A percentile compares a stretch with the other conserved stretches of the same genome.
phyloP scores from a whole-genome alignment of 2,329 filamentous ascomycete genomes.

The Pseudocercospora fijiensis region DNA sequence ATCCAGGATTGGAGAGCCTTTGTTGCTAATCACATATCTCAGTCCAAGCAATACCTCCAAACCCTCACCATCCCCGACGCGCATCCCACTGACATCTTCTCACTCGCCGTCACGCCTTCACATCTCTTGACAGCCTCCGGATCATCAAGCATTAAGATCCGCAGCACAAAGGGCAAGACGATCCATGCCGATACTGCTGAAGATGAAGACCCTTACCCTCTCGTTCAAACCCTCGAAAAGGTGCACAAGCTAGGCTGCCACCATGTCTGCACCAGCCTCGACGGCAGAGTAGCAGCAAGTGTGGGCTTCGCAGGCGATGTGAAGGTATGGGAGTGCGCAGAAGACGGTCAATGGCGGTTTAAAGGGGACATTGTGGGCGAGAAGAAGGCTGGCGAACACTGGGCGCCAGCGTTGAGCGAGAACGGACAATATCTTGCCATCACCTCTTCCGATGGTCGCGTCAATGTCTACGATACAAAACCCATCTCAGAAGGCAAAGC shows the following conservation, averaged over 20 bases:
- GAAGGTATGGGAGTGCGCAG: conserved; percentile 70
- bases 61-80: conserved; percentile 80
- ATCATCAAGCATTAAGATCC: conserved; percentile 75
- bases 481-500: conserved; percentile 40
- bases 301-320: conserved; percentile 88
- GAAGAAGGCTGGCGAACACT: conserved; percentile 69
- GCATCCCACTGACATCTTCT: conserved; percentile 39
- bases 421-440: conserved; percentile 83
- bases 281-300: conserved; percentile 73
- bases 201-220: conserved; percentile 58
- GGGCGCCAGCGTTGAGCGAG: conserved; percentile 82
- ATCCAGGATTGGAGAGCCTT: too few relatives aligned
- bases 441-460: conserved; percentile 80
- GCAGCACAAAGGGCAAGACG: conserved; percentile 60
- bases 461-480: conserved; percentile 78
- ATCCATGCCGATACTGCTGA: conserved; percentile 49
- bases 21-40: not conserved
- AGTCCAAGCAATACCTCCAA: conserved; percentile 99
- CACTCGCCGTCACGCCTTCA: conserved; percentile 40
- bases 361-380: conserved; percentile 37
- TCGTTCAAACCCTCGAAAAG: conserved; percentile 73
- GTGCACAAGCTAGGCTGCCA: conserved; percentile 90
- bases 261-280: conserved; percentile 70
- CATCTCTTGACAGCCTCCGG: conserved; percentile 79
- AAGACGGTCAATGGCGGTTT: conserved; percentile 51